These are phyloP conservation scores for Phyllosticta capitalensis DNA, from an alignment of 2,329 filamentous ascomycete genomes.

Conservation along the genomic window DNA sequence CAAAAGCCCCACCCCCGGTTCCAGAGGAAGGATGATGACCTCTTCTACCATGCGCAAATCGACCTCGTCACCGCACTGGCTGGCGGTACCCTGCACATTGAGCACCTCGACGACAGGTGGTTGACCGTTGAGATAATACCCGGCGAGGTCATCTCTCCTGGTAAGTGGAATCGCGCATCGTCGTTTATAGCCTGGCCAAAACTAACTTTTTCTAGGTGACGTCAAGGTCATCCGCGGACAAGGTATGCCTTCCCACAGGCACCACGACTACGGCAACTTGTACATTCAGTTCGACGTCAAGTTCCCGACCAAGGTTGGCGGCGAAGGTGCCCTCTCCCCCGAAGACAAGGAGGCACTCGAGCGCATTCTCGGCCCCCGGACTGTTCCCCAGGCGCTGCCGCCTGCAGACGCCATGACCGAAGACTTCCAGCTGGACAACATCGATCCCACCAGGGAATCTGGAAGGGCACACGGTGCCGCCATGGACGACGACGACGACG, in stretches of 20 bases:
- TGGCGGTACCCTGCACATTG: slow-evolving; percentile 81
- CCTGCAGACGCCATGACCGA: slow-evolving; percentile 86
- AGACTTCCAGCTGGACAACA: slow-evolving; percentile 74
- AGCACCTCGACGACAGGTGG: slow-evolving; percentile 97
- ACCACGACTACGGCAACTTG: slow-evolving; percentile 91
- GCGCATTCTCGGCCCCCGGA: slow-evolving; percentile 67
- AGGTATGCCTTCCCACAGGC: slow-evolving; percentile 92
- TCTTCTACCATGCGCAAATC: slow-evolving; percentile 91
- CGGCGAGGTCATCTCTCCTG: slow-evolving; percentile 87
- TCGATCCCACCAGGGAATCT: slow-evolving; percentile 57
- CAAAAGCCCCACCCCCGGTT: slow-evolving; percentile 97
- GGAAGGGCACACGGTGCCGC: slow-evolving; percentile 57
- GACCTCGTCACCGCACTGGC: slow-evolving; percentile 91
- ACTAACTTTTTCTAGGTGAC: slow-evolving; percentile 47
- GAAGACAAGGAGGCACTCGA: slow-evolving; percentile 72
- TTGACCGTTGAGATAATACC: slow-evolving; percentile 85
- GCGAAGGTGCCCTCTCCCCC: slow-evolving; percentile 42
- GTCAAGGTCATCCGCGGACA: slow-evolving; percentile 93
- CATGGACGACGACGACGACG: slow-evolving; percentile 52
- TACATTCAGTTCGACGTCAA: slow-evolving; percentile 98
- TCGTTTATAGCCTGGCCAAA: too few relatives aligned
- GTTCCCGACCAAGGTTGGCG: slow-evolving; percentile 59
- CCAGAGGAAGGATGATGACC: slow-evolving; percentile 90
- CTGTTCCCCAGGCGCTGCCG: slow-evolving; percentile 51
- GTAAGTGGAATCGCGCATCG: too few relatives aligned